Percentiles rank a stretch among this genome's conserved stretches.
These are phyloP conservation scores for Aureobasidium namibiae DNA, from an alignment of 2,329 filamentous ascomycete genomes.

Conservation along the genomic window DNA sequence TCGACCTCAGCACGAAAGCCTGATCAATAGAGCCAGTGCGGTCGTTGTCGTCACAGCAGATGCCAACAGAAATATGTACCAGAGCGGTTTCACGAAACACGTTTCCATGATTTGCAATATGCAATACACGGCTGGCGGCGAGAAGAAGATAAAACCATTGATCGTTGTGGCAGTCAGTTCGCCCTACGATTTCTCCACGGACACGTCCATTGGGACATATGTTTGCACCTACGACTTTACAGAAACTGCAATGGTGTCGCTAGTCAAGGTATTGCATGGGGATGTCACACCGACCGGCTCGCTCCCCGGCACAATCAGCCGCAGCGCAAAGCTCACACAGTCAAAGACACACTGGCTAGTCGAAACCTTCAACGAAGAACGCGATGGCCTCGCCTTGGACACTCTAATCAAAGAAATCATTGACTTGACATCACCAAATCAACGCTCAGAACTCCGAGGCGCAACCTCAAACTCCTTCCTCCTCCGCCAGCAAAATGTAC, in stretches of 20 bases:
- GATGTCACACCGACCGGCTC: constrained; percentile 53
- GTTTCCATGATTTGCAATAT: constrained; percentile 92
- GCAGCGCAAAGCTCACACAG: constrained; percentile 78
- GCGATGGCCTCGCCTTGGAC: constrained; percentile 66
- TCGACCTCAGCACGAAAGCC: constrained; percentile 82
- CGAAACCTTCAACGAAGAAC: constrained; percentile 72
- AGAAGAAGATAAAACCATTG: constrained; percentile 69
- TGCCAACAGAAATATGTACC: constrained; percentile 87
- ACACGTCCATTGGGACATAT: constrained; percentile 82
- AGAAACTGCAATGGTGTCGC: constrained; percentile 76
- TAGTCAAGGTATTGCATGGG: constrained; percentile 77
- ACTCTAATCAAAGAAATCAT: constrained; percentile 65
- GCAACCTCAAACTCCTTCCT: constrained; percentile 70
- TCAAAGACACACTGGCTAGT: constrained; percentile 94
- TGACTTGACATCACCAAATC: constrained; percentile 55
- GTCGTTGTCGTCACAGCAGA: constrained; percentile 90
- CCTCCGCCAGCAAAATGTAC: constrained; percentile 59
- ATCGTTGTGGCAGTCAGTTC: constrained; percentile 91
- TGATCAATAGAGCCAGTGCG: constrained; percentile 79
- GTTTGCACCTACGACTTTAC: constrained; percentile 96
- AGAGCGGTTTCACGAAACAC: constrained; percentile 91
- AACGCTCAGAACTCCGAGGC: constrained; percentile 60
- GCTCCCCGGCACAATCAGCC: constrained; percentile 65
- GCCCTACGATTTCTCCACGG: constrained; percentile 93
- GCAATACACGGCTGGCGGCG: constrained; percentile 60